Evolutionary conservation across 2,329 filamentous ascomycete genomes (phyloP).

Genomic region (Dothideomycetes sp.): DNA sequence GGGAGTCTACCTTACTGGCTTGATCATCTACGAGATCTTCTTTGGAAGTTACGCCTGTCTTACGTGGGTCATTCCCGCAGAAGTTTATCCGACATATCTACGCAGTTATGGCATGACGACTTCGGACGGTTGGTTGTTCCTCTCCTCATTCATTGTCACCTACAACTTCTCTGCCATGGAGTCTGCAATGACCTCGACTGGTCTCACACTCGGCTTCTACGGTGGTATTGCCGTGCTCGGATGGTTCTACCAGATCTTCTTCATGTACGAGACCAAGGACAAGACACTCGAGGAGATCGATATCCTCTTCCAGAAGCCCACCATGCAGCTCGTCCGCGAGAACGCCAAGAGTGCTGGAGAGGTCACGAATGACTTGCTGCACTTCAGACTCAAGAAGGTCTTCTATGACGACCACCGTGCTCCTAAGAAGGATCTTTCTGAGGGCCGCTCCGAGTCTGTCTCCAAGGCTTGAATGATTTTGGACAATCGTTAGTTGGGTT

Average conservation of each 20-base stretch:
- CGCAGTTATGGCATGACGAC: constrained; percentile 64
- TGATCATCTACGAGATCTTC: constrained; percentile 58
- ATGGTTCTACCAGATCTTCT: constrained; percentile 61
- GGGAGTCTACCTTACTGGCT: constrained; percentile 55
- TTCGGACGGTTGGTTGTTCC: constrained; percentile 56
- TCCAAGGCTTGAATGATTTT: constrained; percentile 1
- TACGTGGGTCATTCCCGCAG: constrained; percentile 38
- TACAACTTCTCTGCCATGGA: constrained; percentile 68
- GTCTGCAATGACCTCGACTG: constrained; percentile 53
- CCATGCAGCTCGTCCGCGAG: constrained; percentile 49
- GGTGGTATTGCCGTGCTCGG: constrained; percentile 61
- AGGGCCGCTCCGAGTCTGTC: constrained; percentile 3
- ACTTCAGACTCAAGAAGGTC: constrained; percentile 36
- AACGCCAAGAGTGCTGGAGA: constrained; percentile 39
- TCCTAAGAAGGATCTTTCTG: constrained; percentile 2
- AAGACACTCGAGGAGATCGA: constrained; percentile 61
- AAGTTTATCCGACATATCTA: constrained; percentile 63
- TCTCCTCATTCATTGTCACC: constrained; percentile 61
- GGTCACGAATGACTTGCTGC: constrained; percentile 33
- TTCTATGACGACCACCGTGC: constrained; percentile 24
- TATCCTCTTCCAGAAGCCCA: constrained; percentile 53
- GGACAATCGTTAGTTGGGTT: no score
- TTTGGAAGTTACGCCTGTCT: constrained; percentile 38
- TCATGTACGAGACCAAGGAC: constrained; percentile 68
- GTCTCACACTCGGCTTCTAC: constrained; percentile 60